phyloP scores from a whole-genome alignment of 306 rosid genomes.

The Rosa multiflora region DNA sequence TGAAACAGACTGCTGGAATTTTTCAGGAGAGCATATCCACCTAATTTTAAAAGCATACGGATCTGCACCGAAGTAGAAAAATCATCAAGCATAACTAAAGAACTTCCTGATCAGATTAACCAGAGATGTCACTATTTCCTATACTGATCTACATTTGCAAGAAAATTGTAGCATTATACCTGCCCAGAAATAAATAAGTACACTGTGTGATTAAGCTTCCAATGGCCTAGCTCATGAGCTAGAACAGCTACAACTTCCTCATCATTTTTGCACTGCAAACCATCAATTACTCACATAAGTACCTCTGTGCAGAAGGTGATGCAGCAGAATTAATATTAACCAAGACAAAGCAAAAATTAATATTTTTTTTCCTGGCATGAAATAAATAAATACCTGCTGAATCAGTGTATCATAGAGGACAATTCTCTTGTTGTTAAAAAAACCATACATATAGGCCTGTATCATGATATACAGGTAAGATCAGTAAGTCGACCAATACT shows the following conservation, averaged over 20 bases:
- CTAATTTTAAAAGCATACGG: constrained; percentile 78
- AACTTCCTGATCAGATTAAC: background rate
- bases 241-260: constrained; percentile 93
- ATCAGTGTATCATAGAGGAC: constrained; percentile 93
- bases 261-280: constrained; percentile 74
- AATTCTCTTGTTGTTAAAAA: constrained; percentile 92
- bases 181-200: constrained; percentile 80
- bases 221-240: constrained; percentile 96
- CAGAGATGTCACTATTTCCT: background rate
- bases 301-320: background rate
- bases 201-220: constrained; percentile 79
- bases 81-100: background rate
- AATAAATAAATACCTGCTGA: constrained; percentile 60
- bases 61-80: constrained; percentile 45
- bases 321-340: too few species aligned
- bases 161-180: constrained; percentile 50
- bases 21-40: constrained; percentile 89
- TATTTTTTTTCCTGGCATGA: background rate
- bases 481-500: constrained; percentile 10
- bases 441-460: constrained; percentile 98
- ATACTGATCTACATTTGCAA: background rate
- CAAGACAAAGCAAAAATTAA: too few species aligned
- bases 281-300: background rate
- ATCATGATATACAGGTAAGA: constrained; percentile 23
- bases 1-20: constrained; percentile 73